phyloP scores from a whole-genome alignment of 106 monocot genomes.

The Vanilla planifolia region DNA sequence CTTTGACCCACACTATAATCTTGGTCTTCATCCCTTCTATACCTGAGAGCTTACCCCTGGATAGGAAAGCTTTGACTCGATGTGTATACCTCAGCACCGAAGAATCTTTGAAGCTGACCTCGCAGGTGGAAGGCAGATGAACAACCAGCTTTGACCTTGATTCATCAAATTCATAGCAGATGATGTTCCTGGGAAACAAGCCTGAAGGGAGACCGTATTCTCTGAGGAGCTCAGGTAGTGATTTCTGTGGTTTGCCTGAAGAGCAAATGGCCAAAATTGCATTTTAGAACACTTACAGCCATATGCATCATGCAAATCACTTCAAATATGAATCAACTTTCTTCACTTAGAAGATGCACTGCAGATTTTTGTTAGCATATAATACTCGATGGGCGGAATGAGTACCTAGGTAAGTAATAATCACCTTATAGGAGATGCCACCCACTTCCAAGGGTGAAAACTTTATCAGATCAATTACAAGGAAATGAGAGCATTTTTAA shows the following conservation, averaged over 20 bases:
- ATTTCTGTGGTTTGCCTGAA: slow-evolving; percentile 67
- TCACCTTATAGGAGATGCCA: too few species aligned
- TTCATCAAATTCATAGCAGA: slow-evolving; percentile 81
- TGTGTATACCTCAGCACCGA: slow-evolving; percentile 59
- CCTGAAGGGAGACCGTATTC: slow-evolving; percentile 86
- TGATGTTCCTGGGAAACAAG: slow-evolving; percentile 82
- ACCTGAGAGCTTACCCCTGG: slow-evolving; percentile 75
- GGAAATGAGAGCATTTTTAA: too few species aligned
- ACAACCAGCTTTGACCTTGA: slow-evolving; percentile 63
- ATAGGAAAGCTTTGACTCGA: slow-evolving; percentile 71
- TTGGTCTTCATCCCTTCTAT: slow-evolving; percentile 99
- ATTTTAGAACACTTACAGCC: too few species aligned
- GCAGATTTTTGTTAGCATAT: too few species aligned
- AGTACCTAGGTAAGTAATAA: too few species aligned
- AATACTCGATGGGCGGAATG: too few species aligned
- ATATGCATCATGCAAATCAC: too few species aligned
- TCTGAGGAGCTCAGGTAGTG: slow-evolving; percentile 74
- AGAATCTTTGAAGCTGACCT: slow-evolving; percentile 90
- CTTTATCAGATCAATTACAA: too few species aligned
- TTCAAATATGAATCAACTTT: too few species aligned
- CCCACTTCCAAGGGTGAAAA: too few species aligned
- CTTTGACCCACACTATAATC: slow-evolving; percentile 88
- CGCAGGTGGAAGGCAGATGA: slow-evolving; percentile 63
- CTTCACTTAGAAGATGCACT: too few species aligned
- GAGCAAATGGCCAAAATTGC: too few species aligned